Base-by-base conservation (phyloP, 1,284 basidiomycete genomes). In the Fomitopsis schrenkii region DNA sequence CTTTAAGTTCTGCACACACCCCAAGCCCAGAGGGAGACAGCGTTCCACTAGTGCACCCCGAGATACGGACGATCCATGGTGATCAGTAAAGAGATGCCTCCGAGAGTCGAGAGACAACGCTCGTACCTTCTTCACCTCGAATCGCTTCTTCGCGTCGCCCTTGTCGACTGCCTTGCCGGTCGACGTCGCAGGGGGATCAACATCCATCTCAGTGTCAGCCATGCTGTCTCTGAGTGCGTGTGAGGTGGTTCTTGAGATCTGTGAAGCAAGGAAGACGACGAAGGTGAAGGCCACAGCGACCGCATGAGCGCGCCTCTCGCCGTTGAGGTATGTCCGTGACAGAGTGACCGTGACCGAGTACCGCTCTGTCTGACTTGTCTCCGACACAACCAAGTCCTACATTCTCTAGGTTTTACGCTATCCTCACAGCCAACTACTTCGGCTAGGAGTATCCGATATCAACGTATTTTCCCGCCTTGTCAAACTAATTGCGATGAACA, bases 11-110 rank as follows among this genome's bases (percentile, higher is more conserved):
- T 22, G 15, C 8, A 75, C 84, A 64, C 65, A 95, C 94, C 95
- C 95, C 95, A 98, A 33, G 95, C 93, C 95, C 95, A 98, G 0
- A 98, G 81, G 2, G 95, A 84, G 60, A 97, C 95, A 35, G 95
- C 95, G 71, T 97, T 97, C 95, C 95, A 98, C 95, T 97, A 67
- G 45, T n/a, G 9, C 38, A 10, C 15, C 40, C 36, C 62, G 46
- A 58, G 6, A 33, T 2, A 60, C 55, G 9, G 14, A 40, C 38
- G 38, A 22, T 50, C 26, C 19, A 40, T 38, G 55, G 33, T 60
- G 55, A 63, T 64, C 54, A 62, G 57, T 48, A 55, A 26, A 12
- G 38, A 19, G 14, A 12, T 15, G 54, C 42, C 52, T 53, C 45
- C 17, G 62, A 41, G 22, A 35, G 22, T 35, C 30, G 55, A 33